Conservation (phyloP, 2,329 filamentous ascomycete genomes). For the Nemania abortiva region DNA sequence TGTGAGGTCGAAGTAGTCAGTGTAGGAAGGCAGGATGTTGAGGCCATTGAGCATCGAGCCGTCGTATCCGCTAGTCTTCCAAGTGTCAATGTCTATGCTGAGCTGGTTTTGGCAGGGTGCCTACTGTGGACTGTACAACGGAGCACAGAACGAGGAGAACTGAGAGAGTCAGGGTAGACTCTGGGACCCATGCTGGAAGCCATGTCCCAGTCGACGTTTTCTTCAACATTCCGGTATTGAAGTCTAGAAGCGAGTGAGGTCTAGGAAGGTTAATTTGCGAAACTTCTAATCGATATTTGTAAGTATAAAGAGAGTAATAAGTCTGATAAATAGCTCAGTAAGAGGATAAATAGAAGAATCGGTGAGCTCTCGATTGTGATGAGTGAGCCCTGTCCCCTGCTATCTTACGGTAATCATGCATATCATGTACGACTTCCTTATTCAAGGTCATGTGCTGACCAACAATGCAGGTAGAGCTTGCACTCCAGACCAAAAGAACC, state of each 20-base stretch:
- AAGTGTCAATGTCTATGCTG: slow-evolving; percentile 32
- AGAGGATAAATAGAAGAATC: background rate
- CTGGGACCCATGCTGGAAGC: slow-evolving; percentile 61
- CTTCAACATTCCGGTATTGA: background rate
- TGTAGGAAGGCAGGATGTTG: slow-evolving; percentile 68
- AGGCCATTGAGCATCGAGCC: slow-evolving; percentile 68
- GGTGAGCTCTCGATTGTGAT: background rate
- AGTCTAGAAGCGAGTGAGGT: background rate
- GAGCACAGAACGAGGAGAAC: slow-evolving; percentile 59
- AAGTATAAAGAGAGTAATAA: background rate
- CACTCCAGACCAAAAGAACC: background rate
- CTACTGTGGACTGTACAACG: slow-evolving; percentile 58
- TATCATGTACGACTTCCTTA: background rate
- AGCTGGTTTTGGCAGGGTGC: slow-evolving; percentile 17
- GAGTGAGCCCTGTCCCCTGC: background rate
- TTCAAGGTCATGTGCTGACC: background rate
- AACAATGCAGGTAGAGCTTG: background rate
- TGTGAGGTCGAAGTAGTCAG: slow-evolving; percentile 67
- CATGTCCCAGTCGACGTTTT: slow-evolving; percentile 58
- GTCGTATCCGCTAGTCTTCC: slow-evolving; percentile 55
- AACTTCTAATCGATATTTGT: background rate
- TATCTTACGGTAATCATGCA: background rate
- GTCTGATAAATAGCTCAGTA: background rate
- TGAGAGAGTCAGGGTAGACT: slow-evolving; percentile 56
- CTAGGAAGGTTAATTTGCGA: background rate